Percentiles rank a stretch among this genome's conserved stretches.
Conservation (phyloP, 2,329 filamentous ascomycete genomes). For the Tolypocladium tundrense region DNA sequence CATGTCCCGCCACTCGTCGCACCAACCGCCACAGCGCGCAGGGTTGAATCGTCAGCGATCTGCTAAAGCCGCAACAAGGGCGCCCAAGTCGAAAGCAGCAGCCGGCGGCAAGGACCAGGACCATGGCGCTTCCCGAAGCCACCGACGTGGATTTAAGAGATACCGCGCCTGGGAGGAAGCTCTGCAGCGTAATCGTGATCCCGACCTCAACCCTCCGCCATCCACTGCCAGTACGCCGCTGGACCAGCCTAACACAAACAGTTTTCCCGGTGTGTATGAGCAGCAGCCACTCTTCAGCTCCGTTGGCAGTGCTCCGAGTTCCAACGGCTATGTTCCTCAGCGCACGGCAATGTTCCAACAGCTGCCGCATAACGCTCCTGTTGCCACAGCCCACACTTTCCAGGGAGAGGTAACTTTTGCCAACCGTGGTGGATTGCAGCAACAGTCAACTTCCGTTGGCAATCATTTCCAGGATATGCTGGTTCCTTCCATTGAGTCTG, state of each 20-base stretch:
- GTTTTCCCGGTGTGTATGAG: background rate
- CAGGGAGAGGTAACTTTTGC: constrained; percentile 16
- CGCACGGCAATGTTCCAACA: background rate
- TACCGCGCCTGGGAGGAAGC: constrained; percentile 35
- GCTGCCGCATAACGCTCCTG: background rate
- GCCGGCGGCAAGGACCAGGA: constrained; percentile 10
- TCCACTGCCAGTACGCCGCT: background rate
- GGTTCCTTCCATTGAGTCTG: constrained; percentile 35
- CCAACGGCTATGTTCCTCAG: constrained; percentile 15
- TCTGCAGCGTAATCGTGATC: constrained; percentile 19
- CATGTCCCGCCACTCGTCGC: background rate
- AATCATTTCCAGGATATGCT: constrained; percentile 28
- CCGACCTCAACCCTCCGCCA: background rate
- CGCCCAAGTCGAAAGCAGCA: background rate
- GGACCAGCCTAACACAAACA: background rate
- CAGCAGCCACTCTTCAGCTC: constrained; percentile 4
- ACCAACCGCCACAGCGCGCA: background rate
- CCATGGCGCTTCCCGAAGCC: constrained; percentile 18
- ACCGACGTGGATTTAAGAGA: constrained; percentile 34
- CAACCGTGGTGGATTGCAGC: constrained; percentile 12
- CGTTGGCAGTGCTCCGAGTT: constrained; percentile 9
- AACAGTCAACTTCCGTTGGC: constrained; percentile 12
- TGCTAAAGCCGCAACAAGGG: background rate
- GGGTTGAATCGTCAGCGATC: background rate
- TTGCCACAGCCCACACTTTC: constrained; percentile 3